Evolutionary conservation across 1,139 yeast species (phyloP).

Genomic region (Candida sojae): DNA sequence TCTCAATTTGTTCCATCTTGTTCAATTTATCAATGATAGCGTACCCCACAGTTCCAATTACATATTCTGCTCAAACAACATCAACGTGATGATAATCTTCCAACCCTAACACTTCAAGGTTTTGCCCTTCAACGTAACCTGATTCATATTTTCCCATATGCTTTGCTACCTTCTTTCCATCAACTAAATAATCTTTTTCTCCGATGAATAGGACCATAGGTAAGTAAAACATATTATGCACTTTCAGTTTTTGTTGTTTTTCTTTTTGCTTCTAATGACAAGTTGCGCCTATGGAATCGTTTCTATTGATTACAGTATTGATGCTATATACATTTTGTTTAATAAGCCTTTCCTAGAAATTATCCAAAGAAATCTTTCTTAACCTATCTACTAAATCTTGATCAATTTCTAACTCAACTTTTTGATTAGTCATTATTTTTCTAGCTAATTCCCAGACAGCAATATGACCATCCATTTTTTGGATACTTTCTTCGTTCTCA

Average conservation of each 20-base stretch:
- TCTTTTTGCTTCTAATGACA: no score
- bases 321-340: no score
- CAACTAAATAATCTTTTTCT: conserved; percentile 64
- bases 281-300: no score
- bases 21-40: conserved; percentile 15
- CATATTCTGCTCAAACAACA: conserved; percentile 58
- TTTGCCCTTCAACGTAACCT: conserved; percentile 37
- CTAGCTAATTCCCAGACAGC: conserved; percentile 40
- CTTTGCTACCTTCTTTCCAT: conserved; percentile 54
- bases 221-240: no score
- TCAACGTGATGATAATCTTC: conserved; percentile 56
- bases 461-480: conserved; percentile 49
- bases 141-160: conserved; percentile 57
- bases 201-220: conserved; percentile 67
- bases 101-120: conserved; percentile 38
- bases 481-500: conserved; percentile 33
- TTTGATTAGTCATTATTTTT: conserved; percentile 14
- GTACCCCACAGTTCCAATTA: conserved; percentile 34
- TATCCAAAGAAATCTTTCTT: conserved; percentile 17
- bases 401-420: conserved; percentile 6
- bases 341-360: conserved; percentile 15
- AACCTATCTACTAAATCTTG: conserved; percentile 14
- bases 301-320: no score
- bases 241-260: no score
- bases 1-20: background rate